phyloP scores from a whole-genome alignment of 2,329 filamentous ascomycete species.

The Akanthomyces uredinophilus region DNA sequence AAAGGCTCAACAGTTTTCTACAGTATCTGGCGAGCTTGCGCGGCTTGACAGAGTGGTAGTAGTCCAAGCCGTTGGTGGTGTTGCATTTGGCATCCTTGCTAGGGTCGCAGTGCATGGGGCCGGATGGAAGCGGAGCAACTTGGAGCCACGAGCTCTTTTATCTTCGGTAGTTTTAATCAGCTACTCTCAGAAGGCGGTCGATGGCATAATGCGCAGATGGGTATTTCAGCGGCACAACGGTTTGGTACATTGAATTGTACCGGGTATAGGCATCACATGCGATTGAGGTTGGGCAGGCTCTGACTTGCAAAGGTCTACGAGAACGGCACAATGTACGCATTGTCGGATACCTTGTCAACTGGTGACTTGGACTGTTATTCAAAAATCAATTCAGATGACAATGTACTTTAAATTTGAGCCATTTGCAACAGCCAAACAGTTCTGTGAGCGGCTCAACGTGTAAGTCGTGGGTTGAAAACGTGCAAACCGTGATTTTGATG shows the following conservation, averaged over 20 bases:
- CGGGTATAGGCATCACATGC: neutral
- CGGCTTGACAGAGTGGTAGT: neutral
- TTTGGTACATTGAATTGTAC: neutral
- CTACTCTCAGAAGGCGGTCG: constrained; percentile 3
- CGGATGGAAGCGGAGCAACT: constrained; percentile 2
- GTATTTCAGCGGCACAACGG: neutral
- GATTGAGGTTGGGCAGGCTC: neutral
- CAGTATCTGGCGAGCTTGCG: neutral
- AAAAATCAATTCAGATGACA: neutral
- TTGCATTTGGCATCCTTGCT: constrained; percentile 6
- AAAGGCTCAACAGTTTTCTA: neutral
- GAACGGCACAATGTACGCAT: neutral
- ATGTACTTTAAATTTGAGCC: neutral
- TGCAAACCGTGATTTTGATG: too few species aligned
- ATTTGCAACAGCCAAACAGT: too few species aligned
- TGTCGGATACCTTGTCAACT: neutral
- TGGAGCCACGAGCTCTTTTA: neutral
- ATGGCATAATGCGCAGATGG: neutral
- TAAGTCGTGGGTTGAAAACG: too few species aligned
- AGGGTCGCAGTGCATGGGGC: constrained; percentile 6
- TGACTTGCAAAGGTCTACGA: neutral
- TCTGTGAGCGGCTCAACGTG: too few species aligned
- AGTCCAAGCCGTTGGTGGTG: constrained; percentile 1
- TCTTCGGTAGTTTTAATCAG: neutral
- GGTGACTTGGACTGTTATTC: neutral